Percentiles rank a stretch among this genome's conserved stretches.
Conservation (phyloP, 306 rosid species). For the Trifolium subterraneum region DNA sequence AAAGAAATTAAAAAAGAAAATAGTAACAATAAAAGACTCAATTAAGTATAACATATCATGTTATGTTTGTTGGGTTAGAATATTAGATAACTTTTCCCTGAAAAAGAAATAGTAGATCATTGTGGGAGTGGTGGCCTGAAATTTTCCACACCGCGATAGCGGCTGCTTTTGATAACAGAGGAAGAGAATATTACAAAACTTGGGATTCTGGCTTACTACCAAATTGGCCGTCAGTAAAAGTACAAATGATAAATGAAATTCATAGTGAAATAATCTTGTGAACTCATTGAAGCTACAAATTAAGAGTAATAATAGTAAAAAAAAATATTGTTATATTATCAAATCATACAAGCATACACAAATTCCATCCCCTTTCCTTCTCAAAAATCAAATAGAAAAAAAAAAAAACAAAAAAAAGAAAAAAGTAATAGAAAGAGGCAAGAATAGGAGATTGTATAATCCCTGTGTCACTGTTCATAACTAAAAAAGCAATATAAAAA, state of each 20-base stretch:
- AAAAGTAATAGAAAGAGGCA: conserved; percentile 25
- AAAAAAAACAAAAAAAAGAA: not conserved
- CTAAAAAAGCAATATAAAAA: conserved; percentile 32
- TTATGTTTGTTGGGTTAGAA: too few relatives aligned
- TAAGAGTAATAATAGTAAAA: conserved; percentile 33
- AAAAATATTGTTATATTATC: conserved; percentile 10
- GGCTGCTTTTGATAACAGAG: too few relatives aligned
- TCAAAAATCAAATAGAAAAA: conserved; percentile 26
- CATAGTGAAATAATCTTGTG: conserved; percentile 27
- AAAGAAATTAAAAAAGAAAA: too few relatives aligned
- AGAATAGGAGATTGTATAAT: conserved; percentile 33
- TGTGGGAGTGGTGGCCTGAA: too few relatives aligned
- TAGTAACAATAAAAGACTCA: too few relatives aligned
- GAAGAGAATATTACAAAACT: not conserved
- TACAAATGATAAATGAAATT: conserved; percentile 21
- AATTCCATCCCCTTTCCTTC: conserved; percentile 14
- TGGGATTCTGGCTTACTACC: conserved; percentile 9
- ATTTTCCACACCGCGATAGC: too few relatives aligned
- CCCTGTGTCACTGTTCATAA: conserved; percentile 30
- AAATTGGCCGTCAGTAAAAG: conserved; percentile 31
- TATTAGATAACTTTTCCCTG: too few relatives aligned
- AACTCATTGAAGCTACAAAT: conserved; percentile 37
- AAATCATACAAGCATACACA: conserved; percentile 39
- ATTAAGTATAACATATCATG: too few relatives aligned
- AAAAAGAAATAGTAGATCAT: too few relatives aligned